A percentile compares a stretch with the other conserved stretches of the same genome.
These are phyloP conservation scores for Alternaria hordeiaustralica DNA, from an alignment of 2,329 filamentous ascomycete species.

Conservation along the genomic window DNA sequence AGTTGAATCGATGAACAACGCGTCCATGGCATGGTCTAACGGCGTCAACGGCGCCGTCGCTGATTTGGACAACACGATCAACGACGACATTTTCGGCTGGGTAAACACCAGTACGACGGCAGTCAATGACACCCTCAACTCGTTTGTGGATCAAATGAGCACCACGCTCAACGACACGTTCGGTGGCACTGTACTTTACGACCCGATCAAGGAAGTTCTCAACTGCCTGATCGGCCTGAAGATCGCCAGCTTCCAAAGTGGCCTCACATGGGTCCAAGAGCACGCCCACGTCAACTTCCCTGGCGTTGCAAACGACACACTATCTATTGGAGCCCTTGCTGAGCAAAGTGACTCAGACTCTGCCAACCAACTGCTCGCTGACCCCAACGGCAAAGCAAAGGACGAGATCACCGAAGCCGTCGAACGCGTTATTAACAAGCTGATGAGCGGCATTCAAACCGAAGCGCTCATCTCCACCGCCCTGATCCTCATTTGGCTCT, in stretches of 20 bases:
- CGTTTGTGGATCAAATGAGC: conserved; percentile 79
- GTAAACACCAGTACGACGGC: conserved; percentile 83
- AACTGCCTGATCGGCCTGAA: conserved; percentile 90
- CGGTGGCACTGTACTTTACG: conserved; percentile 78
- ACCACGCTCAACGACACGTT: conserved; percentile 78
- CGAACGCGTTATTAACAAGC: conserved; percentile 68
- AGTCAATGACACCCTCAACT: conserved; percentile 84
- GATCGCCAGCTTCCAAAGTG: conserved; percentile 81
- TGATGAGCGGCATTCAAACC: conserved; percentile 71
- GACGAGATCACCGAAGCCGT: conserved; percentile 85
- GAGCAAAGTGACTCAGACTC: conserved; percentile 58
- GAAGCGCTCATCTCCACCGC: conserved; percentile 81
- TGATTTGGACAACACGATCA: conserved; percentile 73
- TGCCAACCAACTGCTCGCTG: conserved; percentile 76
- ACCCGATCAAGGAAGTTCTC: conserved; percentile 79
- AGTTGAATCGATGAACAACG: conserved; percentile 72
- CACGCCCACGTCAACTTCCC: conserved; percentile 85
- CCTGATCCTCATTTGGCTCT: conserved; percentile 77
- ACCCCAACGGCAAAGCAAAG: conserved; percentile 73
- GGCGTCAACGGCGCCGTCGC: conserved; percentile 76
- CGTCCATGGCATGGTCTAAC: conserved; percentile 77
- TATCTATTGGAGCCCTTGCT: conserved; percentile 76
- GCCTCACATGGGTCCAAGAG: conserved; percentile 91
- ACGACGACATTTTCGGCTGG: conserved; percentile 84
- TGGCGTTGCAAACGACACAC: conserved; percentile 76